Percentiles rank a stretch among this genome's conserved stretches.
Conservation (phyloP, 495 filamentous ascomycete species). For the Penicillium samsonianum region DNA sequence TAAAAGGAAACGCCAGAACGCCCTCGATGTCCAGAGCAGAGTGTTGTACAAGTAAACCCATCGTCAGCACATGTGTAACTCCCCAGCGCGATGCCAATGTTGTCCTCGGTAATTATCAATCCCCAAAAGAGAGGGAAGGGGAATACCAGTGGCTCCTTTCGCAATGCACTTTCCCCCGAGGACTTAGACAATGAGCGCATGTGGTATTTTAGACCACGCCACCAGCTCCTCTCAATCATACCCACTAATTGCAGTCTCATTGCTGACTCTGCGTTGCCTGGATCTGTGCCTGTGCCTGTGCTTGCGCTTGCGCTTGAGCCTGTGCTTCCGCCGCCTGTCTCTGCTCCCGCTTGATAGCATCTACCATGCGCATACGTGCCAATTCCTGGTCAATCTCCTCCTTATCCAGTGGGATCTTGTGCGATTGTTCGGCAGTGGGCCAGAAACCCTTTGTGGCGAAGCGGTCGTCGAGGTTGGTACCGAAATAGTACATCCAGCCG, state of each 20-base stretch:
- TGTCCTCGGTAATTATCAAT: neutral
- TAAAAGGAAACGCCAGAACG: conserved; percentile 25
- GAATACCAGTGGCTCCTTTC: too few species aligned
- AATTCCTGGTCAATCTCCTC: conserved; percentile 85
- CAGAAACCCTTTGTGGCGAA: conserved; percentile 92
- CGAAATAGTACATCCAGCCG: conserved; percentile 99
- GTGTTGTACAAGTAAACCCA: conserved; percentile 34
- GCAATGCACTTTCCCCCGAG: neutral
- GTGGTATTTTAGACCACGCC: neutral
- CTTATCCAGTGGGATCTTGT: conserved; percentile 83
- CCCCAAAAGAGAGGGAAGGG: neutral
- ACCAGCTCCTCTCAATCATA: neutral
- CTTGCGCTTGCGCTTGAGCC: conserved; percentile 40
- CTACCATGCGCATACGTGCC: conserved; percentile 62
- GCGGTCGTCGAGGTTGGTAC: conserved; percentile 91
- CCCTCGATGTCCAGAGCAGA: conserved; percentile 42
- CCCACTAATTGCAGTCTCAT: neutral
- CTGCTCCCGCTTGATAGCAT: conserved; percentile 46
- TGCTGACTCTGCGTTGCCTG: conserved; percentile 19
- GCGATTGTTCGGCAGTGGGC: conserved; percentile 81
- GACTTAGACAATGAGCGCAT: neutral
- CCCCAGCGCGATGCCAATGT: conserved; percentile 9
- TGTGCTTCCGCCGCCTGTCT: conserved; percentile 53
- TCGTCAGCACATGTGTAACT: conserved; percentile 24
- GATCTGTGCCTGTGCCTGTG: conserved; percentile 21